Base-by-base conservation (phyloP, 805 yeast genomes). In the Wickerhamiella slavikovae region DNA sequence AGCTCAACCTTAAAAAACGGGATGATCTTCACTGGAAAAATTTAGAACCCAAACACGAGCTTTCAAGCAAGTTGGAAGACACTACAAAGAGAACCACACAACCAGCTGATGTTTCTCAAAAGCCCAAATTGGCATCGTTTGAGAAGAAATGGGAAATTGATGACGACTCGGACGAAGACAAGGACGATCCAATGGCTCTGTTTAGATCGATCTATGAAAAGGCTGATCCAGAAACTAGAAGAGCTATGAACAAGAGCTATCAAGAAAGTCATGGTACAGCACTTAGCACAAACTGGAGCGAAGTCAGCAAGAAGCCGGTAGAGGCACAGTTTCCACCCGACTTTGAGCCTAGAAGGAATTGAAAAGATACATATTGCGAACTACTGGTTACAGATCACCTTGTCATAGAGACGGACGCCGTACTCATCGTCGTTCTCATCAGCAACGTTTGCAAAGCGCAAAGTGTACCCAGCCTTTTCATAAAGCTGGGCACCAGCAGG, bases 231-330 rank as follows among this genome's bases (percentile, higher is more conserved):
- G 94, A 89, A 43, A 73, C 92, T 1, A 60, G 59, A 40, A 60
- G 91, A 29, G 99, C 99, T 2, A 89, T 89, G 96, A 75, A 79
- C 92, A 89, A 89, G 55, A 78, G 93, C 30, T 89, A 66, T 43
- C 60, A 68, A n/a, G 94, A 89, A 52, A 77, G 93, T 41, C 75
- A 77, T 42, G 99, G 99, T 14, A 89, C 98, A 0, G 68, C 92
- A 2, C 57, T 89, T 34, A 78, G 92, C 27, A 89, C 98, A 3
- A 77, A 79, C 46, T 89, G 99, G 99, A 64, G 55, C 8, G 93
- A 80, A 35, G 96, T 91, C 2, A 58, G 66, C 22, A 58, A 64
- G 32, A 68, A 67, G 35, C 59, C 49, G 14, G 75, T 74, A 25
- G 75, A 71, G 42, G 63, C 73, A 2, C 51, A 61, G 15, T 82